Evolutionary conservation across 306 rosid species (phyloP).

Genomic region (Lathyrus tuberosus): DNA sequence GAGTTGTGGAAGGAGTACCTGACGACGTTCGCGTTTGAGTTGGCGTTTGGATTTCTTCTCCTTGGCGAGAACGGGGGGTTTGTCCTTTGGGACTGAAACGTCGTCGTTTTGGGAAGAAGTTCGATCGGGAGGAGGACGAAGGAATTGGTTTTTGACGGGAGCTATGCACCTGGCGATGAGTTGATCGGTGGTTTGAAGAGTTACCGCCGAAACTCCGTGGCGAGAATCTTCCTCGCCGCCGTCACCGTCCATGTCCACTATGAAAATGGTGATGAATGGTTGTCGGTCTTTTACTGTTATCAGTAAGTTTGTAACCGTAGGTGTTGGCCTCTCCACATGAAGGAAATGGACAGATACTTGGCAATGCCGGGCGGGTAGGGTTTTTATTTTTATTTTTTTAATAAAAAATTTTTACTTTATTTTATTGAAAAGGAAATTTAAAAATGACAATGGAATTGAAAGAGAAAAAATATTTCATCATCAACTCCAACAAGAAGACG

Average conservation of each 20-base stretch:
- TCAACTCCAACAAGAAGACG: too few relatives aligned
- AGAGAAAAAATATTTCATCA: too few relatives aligned
- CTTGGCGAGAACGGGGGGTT: constrained; percentile 49
- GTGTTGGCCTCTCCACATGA: not conserved
- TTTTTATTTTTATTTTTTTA: not conserved
- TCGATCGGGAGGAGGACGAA: constrained; percentile 69
- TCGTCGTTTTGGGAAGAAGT: constrained; percentile 38
- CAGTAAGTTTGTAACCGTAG: not conserved
- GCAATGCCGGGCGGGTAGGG: not conserved
- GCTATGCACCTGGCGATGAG: constrained; percentile 78
- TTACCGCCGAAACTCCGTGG: not conserved
- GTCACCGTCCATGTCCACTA: constrained; percentile 32
- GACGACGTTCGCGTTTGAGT: constrained; percentile 89
- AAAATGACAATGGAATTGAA: too few relatives aligned
- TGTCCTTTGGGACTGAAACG: constrained; percentile 40
- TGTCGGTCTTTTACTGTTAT: not conserved
- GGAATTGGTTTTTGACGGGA: constrained; percentile 69
- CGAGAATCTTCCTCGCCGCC: constrained; percentile 29
- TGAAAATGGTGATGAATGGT: not conserved
- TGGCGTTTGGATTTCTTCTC: constrained; percentile 96
- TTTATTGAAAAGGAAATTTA: too few relatives aligned
- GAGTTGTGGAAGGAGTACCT: constrained; percentile 42
- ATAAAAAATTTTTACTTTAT: too few relatives aligned
- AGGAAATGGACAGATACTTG: not conserved
- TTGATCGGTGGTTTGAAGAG: constrained; percentile 57